phyloP scores from a whole-genome alignment of 169 alveolate species.

The Plasmodium coatneyi region DNA sequence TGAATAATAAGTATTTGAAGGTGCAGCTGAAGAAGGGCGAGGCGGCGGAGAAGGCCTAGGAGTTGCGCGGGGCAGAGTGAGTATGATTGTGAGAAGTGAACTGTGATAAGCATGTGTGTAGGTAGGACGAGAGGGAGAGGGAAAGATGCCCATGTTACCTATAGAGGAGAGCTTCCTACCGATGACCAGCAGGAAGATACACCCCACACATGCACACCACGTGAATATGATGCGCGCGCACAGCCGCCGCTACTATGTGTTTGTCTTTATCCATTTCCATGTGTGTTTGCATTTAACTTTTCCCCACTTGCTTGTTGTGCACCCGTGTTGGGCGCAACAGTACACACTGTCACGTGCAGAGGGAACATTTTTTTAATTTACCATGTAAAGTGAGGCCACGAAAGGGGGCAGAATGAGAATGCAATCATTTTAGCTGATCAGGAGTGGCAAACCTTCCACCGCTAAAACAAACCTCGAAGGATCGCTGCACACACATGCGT shows the following conservation, averaged over 20 bases:
- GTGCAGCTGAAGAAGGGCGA: conserved; percentile 90
- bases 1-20: conserved; percentile 89
- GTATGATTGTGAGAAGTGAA: not conserved
- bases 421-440: not conserved
- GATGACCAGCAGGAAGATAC: not conserved
- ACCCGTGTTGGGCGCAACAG: not conserved
- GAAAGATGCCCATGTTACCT: not conserved
- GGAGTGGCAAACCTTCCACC: not conserved
- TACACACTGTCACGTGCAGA: not conserved
- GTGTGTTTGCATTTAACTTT: not conserved
- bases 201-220: not conserved
- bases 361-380: not conserved
- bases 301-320: not conserved
- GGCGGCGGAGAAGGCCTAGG: conserved; percentile 40
- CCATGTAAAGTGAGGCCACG: not conserved
- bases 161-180: not conserved
- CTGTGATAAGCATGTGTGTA: not conserved
- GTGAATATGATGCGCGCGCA: not conserved
- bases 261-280: conserved; percentile 9
- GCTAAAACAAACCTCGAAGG: not conserved
- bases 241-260: not conserved
- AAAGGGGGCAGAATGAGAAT: not conserved
- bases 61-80: not conserved
- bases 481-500: not conserved
- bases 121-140: not conserved